Base-by-base conservation (phyloP, 2,329 filamentous ascomycete genomes). In the Cercospora beticola region DNA sequence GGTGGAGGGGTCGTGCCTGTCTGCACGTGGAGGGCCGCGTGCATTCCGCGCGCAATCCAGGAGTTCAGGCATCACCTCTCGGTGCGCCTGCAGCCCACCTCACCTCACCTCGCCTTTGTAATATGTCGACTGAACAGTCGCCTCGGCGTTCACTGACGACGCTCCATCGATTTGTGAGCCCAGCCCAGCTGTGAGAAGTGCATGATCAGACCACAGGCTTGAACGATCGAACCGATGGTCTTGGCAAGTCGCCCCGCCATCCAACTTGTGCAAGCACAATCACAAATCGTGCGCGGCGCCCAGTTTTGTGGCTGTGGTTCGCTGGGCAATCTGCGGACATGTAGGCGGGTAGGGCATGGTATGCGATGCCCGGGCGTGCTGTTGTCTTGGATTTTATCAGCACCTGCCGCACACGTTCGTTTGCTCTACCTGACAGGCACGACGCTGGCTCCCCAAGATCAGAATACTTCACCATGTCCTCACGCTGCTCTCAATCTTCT, bases 311-410 rank as follows among this genome's bases (percentile, higher is more conserved):
- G 26, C 31, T 46, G 31, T 36, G 46, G 46, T 54, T 54, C 46
- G 61, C 61, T 63, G 46, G 61, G 61, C 62, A 56, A 56, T 56
- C 46, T 16, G 62, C 46, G 62, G 62, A 28, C 2, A 28, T 16
- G 30, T 28, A n/a, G 8, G 14, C 14, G 21, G 43, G 30, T 23
- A 26, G 28, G 16, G 7, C 46, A 16, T 12, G n/a, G 23, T 31
- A 40, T 56, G 49, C 16, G 33, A 56, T 23, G n/a, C 46, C 40
- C 14, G 28, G 46, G 14, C 56, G 26, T 31, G 56, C 14, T 52
- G 46, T 9, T 21, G 18, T 52, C 18, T 52, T 28, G 49, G 8
- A n/a, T 28, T 7, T 56, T 6, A 28, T 5, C 49, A 56, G 49
- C 21, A 26, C 49, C 49, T 28, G 49, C 23, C 23, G 23, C 23